Percentiles rank a stretch among this genome's conserved stretches.
Evolutionary conservation across 2,329 filamentous ascomycete species (phyloP).

Genomic region (Dactylellina drechsleri): DNA sequence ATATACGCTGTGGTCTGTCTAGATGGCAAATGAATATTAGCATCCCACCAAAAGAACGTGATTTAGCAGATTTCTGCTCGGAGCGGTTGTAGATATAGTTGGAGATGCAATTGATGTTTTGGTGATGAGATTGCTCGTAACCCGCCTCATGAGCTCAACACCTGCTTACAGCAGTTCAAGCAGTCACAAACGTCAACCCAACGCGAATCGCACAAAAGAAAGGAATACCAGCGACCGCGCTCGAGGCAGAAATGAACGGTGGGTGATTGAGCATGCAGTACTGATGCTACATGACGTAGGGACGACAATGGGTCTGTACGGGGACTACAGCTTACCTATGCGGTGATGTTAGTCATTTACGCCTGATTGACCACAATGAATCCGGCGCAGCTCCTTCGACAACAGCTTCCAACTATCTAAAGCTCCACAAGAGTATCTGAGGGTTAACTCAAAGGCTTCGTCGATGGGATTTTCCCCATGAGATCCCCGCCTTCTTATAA

Average conservation of each 20-base stretch:
- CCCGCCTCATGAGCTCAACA: not conserved
- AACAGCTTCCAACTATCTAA: not conserved
- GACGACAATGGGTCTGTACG: constrained; percentile 1
- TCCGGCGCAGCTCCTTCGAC: constrained; percentile 9
- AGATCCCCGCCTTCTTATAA: constrained; percentile 47
- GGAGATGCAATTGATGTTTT: not conserved
- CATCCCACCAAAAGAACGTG: not conserved
- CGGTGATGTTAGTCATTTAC: not conserved
- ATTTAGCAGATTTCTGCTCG: not conserved
- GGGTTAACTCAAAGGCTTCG: constrained; percentile 17
- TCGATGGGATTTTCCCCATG: not conserved
- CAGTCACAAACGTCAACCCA: constrained; percentile 9
- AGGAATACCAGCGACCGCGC: not conserved
- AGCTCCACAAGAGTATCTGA: constrained; percentile 24
- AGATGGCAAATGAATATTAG: constrained; percentile 22
- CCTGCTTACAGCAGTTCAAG: not conserved
- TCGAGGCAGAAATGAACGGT: constrained; percentile 5
- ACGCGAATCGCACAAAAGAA: not conserved
- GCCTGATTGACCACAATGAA: not conserved
- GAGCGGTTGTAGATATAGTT: not conserved
- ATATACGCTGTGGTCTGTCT: not conserved
- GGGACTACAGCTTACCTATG: constrained; percentile 15
- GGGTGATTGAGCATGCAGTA: no score
- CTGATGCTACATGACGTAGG: not conserved
- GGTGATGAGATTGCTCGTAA: not conserved